Percentiles rank a stretch among this genome's conserved stretches.
Evolutionary conservation across 192 early-diverging fungal genomes (phyloP).

Genomic region (Coemansia umbellata): DNA sequence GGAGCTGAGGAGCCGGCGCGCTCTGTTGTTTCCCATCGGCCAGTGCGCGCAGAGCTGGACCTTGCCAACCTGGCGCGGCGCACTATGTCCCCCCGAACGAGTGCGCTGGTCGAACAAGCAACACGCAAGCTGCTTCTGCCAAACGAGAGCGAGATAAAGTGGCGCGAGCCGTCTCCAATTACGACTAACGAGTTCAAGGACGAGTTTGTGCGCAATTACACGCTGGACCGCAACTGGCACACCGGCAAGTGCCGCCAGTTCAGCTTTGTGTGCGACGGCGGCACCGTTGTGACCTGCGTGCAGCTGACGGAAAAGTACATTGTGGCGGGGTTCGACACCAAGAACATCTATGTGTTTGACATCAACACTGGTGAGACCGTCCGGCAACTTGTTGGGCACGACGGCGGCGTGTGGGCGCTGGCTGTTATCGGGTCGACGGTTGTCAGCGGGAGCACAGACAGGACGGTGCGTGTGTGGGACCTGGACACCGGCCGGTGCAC

Average conservation of each 20-base stretch:
- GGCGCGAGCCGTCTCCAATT: not conserved
- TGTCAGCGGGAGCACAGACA: slow-evolving; percentile 92
- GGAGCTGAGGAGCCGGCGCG: slow-evolving; percentile 20
- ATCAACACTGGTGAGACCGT: slow-evolving; percentile 71
- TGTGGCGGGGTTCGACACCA: slow-evolving; percentile 89
- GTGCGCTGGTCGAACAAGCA: not conserved
- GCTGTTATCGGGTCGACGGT: slow-evolving; percentile 85
- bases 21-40: not conserved
- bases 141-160: not conserved
- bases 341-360: slow-evolving; percentile 91
- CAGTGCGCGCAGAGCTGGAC: slow-evolving; percentile 26
- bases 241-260: slow-evolving; percentile 68
- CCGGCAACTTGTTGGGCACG: slow-evolving; percentile 76
- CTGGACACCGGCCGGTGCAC: slow-evolving; percentile 85
- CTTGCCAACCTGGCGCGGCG: slow-evolving; percentile 25
- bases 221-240: slow-evolving; percentile 81
- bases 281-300: slow-evolving; percentile 89
- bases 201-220: slow-evolving; percentile 73
- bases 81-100: not conserved
- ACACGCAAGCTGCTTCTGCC: slow-evolving; percentile 1
- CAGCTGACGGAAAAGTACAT: slow-evolving; percentile 97
- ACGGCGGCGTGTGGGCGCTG: slow-evolving; percentile 97
- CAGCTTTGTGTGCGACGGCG: slow-evolving; percentile 75
- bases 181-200: slow-evolving; percentile 66
- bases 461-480: slow-evolving; percentile 96